Evolutionary conservation across 495 filamentous ascomycete genomes (phyloP).

Genomic region (Xanthoparmelia taractica): DNA sequence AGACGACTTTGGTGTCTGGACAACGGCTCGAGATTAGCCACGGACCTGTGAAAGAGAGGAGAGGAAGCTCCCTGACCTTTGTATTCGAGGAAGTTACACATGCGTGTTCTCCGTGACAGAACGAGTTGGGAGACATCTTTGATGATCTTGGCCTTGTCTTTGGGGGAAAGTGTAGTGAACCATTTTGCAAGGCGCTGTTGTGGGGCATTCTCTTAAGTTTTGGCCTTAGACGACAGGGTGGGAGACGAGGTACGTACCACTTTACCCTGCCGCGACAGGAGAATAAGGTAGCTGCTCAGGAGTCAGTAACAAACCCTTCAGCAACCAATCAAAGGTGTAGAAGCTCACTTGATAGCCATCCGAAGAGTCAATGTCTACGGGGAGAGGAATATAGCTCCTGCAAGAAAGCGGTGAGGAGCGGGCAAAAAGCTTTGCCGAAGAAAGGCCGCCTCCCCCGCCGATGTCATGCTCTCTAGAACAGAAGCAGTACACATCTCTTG

Average conservation of each 20-base stretch:
- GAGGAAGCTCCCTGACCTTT: constrained; percentile 56
- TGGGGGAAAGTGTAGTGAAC: constrained; percentile 97
- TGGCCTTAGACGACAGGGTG: constrained; percentile 24
- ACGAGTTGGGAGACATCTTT: constrained; percentile 99
- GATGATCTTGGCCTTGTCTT: constrained; percentile 99
- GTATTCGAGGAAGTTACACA: constrained; percentile 99
- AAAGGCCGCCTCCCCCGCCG: constrained; percentile 12
- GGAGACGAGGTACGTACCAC: constrained; percentile 63
- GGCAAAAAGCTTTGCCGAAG: constrained; percentile 6
- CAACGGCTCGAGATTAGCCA: constrained; percentile 16
- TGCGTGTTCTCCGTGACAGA: constrained; percentile 85
- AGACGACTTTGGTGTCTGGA: constrained; percentile 92
- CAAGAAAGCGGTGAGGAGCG: not conserved
- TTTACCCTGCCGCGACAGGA: constrained; percentile 97
- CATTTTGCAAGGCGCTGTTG: constrained; percentile 92
- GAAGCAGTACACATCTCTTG: not conserved
- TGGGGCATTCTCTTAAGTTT: constrained; percentile 30
- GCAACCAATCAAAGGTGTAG: not conserved
- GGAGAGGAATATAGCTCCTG: not conserved
- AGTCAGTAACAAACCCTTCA: constrained; percentile 30
- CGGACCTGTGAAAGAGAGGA: not conserved
- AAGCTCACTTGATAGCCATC: constrained; percentile 56
- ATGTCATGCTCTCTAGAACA: not conserved
- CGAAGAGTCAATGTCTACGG: constrained; percentile 12
- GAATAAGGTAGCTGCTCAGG: constrained; percentile 76